Evolutionary conservation across 1,284 basidiomycete genomes (phyloP), one percentile per base, ranked within the genome.

Genomic region (Anthracocystis panici-leucophaei): DNA sequence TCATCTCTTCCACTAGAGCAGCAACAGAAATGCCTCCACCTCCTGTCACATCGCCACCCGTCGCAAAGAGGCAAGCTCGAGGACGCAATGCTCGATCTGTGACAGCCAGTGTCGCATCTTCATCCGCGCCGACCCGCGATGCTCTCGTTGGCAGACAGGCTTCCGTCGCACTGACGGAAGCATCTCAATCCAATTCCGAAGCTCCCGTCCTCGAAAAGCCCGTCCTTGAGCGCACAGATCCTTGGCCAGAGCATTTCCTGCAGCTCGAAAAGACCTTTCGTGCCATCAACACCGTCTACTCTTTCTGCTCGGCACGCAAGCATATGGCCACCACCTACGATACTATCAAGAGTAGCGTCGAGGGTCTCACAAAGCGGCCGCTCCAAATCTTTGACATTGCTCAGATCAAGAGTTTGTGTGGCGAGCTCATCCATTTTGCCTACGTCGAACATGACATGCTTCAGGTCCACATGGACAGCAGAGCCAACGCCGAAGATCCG

Each of bases 281-380:
- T 91, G 93, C 94, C 18, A 87, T 96, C 65, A 95, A 95, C 78
- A 94, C 93, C 5, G 93, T 96, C 2, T 90, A 95, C 57, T 93
- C 92, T 0, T 96, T 96, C 80, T 89, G 93, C 60, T 92, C 92
- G 3, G 91, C 92, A 0, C 89, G 92, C 76, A 93, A 93, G 78
- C 91, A 93, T 74, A 86, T 96, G 55, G 91, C 92, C 2, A 91
- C 90, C 3, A 94, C 93, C 0, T 95, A 94, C 82, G 88, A 91
- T 5, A 89, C 90, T 8, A 89, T 95, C 40, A 89, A 91, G 51
- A 88, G 88, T 12, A 93, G 92, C 27, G 92, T 94, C 0, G 92
- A 95, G 86, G 88, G 88, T 45, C 87, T 94, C 16, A 86, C 94
- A 10, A 92, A 92, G 80, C 87, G 90, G 50, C 92, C 93, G 0